Evolutionary conservation across 164 flowering plant genomes (phyloP).

Genomic region (Magnolia sinica): DNA sequence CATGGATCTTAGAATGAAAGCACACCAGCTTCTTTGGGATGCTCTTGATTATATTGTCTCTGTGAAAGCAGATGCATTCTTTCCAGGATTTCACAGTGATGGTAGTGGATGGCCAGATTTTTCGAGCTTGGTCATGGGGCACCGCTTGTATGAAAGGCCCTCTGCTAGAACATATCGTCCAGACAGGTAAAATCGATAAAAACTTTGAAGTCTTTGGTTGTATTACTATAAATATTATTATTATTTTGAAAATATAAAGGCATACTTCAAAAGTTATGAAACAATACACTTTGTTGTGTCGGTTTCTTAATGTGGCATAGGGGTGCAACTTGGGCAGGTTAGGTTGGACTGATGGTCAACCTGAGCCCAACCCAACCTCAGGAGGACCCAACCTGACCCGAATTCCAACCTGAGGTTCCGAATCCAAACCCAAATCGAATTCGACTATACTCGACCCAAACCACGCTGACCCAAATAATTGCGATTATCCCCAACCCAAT

Average conservation of each 20-base stretch:
- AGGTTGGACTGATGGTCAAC: no score
- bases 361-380: no score
- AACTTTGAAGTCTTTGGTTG: no score
- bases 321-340: no score
- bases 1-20: conserved; percentile 59
- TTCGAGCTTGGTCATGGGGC: conserved; percentile 95
- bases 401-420: no score
- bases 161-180: conserved; percentile 88
- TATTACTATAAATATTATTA: neutral
- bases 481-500: no score
- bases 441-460: no score
- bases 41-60: conserved; percentile 95
- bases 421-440: no score
- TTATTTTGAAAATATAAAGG: neutral
- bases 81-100: conserved; percentile 90
- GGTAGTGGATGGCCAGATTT: conserved; percentile 91
- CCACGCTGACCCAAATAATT: no score
- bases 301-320: no score
- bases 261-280: neutral
- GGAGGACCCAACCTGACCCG: no score
- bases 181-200: conserved; percentile 61
- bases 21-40: conserved; percentile 89
- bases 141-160: conserved; percentile 72
- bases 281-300: no score
- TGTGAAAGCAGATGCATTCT: conserved; percentile 90